These are phyloP conservation scores for Ustilago curta DNA, from an alignment of 1,284 basidiomycete species.

Conservation along the genomic window DNA sequence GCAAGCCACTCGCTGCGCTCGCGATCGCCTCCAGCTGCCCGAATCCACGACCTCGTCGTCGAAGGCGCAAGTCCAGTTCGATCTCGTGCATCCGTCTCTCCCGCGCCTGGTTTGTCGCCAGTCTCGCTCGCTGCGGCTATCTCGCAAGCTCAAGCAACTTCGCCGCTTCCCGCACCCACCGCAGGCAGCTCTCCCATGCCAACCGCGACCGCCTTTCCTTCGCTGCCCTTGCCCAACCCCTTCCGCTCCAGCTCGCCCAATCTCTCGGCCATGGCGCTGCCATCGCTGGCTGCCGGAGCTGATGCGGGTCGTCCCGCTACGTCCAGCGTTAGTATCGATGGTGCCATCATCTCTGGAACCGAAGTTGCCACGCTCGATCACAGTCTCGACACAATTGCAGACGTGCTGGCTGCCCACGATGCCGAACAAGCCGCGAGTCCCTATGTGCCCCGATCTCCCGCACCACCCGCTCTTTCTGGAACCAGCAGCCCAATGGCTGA, in stretches of 20 bases:
- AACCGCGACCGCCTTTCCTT: slow-evolving; percentile 57
- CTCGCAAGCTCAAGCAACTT: slow-evolving; percentile 26
- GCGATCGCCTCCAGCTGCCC: slow-evolving; percentile 41
- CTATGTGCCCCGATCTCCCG: slow-evolving; percentile 48
- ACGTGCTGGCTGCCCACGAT: slow-evolving; percentile 52
- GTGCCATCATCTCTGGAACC: slow-evolving; percentile 63
- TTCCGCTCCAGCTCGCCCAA: slow-evolving; percentile 57
- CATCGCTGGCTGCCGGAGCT: slow-evolving; percentile 34
- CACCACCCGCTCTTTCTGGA: slow-evolving; percentile 21
- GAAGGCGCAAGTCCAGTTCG: slow-evolving; percentile 43
- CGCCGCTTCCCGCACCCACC: slow-evolving; percentile 10
- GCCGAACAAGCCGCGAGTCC: slow-evolving; percentile 52
- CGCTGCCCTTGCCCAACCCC: slow-evolving; percentile 60
- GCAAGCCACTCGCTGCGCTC: slow-evolving; percentile 42
- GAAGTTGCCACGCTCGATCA: slow-evolving; percentile 57
- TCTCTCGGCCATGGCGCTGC: slow-evolving; percentile 46
- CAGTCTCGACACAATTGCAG: slow-evolving; percentile 61
- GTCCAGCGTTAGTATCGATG: slow-evolving; percentile 65
- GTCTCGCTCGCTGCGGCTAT: slow-evolving; percentile 40
- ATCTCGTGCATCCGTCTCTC: slow-evolving; percentile 38
- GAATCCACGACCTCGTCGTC: slow-evolving; percentile 20
- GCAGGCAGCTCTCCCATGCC: slow-evolving; percentile 37
- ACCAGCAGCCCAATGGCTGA: slow-evolving; percentile 39
- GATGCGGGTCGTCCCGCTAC: slow-evolving; percentile 48
- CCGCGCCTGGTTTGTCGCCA: slow-evolving; percentile 27